phyloP scores from a whole-genome alignment of 495 filamentous ascomycete genomes.

The Tuber aestivum region DNA sequence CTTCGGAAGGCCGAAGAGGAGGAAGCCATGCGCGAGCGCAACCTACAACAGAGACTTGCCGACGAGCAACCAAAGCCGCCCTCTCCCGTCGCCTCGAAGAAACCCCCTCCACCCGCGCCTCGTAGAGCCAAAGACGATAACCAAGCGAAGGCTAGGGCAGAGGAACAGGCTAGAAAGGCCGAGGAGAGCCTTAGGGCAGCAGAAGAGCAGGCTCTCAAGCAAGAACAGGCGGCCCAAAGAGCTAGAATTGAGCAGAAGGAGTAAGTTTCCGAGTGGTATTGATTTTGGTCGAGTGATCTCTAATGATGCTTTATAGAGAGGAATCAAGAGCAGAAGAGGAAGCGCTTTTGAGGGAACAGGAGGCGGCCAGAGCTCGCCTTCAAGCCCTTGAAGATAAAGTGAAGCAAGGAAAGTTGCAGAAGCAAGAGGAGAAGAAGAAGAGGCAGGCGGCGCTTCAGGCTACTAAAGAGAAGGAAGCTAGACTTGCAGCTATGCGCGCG shows the following conservation, averaged over 20 bases:
- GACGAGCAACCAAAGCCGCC: conserved; percentile 71
- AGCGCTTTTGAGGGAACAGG: conserved; percentile 70
- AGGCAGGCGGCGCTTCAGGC: conserved; percentile 82
- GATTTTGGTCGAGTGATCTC: conserved; percentile 14
- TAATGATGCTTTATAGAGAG: conserved; percentile 54
- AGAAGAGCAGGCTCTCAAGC: conserved; percentile 47
- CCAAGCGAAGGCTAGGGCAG: conserved; percentile 52
- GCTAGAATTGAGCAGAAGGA: conserved; percentile 68
- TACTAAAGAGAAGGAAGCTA: conserved; percentile 81
- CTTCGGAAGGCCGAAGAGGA: conserved; percentile 87
- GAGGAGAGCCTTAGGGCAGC: conserved; percentile 54
- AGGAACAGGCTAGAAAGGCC: conserved; percentile 47
- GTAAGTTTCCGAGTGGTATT: conserved; percentile 55
- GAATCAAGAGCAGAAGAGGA: conserved; percentile 70
- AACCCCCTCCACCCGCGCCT: conserved; percentile 78
- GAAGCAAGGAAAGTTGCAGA: conserved; percentile 89
- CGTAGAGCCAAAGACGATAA: conserved; percentile 65
- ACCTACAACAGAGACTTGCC: conserved; percentile 75
- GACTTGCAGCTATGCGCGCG: conserved; percentile 75
- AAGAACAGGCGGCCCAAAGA: conserved; percentile 74
- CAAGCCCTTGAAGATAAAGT: conserved; percentile 90
- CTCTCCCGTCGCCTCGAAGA: conserved; percentile 55
- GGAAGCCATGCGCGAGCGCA: conserved; percentile 81
- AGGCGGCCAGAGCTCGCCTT: conserved; percentile 74
- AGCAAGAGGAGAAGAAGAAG: conserved; percentile 77